Percentiles rank a stretch among this genome's conserved stretches.
Conservation (phyloP, 2,329 filamentous ascomycete genomes). For the Rhytidhysteron rufulum region DNA sequence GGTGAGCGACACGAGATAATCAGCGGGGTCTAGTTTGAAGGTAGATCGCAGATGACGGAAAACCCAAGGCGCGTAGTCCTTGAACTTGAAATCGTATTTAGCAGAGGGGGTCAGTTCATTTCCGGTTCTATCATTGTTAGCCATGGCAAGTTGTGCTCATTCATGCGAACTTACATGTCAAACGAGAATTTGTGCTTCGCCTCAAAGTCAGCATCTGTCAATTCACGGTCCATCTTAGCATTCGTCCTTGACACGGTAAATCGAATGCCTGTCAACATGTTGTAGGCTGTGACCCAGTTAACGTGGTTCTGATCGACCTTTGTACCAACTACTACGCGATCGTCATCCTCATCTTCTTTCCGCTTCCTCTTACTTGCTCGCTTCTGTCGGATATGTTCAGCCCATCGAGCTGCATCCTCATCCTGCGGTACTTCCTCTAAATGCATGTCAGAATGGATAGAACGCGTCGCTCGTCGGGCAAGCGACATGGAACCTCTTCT, state of each 20-base stretch:
- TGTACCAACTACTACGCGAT: slow-evolving; percentile 84
- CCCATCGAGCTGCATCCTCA: slow-evolving; percentile 87
- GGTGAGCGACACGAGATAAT: slow-evolving; percentile 96
- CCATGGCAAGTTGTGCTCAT: not conserved
- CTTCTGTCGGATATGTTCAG: slow-evolving; percentile 89
- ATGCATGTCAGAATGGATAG: slow-evolving; percentile 77
- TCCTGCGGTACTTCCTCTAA: slow-evolving; percentile 81
- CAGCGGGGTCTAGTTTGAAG: slow-evolving; percentile 90
- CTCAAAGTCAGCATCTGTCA: slow-evolving; percentile 89
- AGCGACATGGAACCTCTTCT: slow-evolving; percentile 82
- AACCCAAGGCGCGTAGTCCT: slow-evolving; percentile 99
- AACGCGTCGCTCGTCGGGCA: slow-evolving; percentile 75
- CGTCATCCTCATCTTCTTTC: slow-evolving; percentile 87
- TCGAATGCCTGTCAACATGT: slow-evolving; percentile 98
- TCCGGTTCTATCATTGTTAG: slow-evolving; percentile 64
- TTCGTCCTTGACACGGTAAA: slow-evolving; percentile 96
- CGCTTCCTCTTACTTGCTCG: slow-evolving; percentile 79
- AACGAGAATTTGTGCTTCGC: slow-evolving; percentile 97
- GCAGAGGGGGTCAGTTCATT: slow-evolving; percentile 96
- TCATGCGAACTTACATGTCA: slow-evolving; percentile 69
- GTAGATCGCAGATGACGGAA: slow-evolving; percentile 85
- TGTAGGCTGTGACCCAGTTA: slow-evolving; percentile 97
- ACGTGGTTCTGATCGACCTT: slow-evolving; percentile 97
- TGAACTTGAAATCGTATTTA: slow-evolving; percentile 99
- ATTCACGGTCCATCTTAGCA: slow-evolving; percentile 86